Conservation (phyloP, 306 rosid species). For the Prinsepia uniflora region DNA sequence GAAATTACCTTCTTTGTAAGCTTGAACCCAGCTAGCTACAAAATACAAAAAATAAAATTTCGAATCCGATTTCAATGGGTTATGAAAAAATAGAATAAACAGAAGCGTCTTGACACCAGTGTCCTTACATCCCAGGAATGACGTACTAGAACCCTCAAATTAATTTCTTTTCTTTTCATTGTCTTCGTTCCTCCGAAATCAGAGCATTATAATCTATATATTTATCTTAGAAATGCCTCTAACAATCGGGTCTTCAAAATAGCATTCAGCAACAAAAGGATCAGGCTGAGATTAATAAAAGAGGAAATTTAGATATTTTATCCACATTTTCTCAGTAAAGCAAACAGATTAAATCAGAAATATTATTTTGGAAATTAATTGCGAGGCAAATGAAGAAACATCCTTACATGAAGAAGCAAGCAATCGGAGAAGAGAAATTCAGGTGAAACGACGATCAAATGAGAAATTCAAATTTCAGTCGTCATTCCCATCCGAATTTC, state of each 20-base stretch:
- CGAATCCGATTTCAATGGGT: slow-evolving; percentile 5
- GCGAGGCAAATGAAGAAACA: slow-evolving; percentile 1
- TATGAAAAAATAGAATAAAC: neutral
- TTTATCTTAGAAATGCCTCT: neutral
- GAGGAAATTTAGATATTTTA: neutral
- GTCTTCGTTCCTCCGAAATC: neutral
- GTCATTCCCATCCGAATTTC: slow-evolving; percentile 10
- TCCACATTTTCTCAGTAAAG: slow-evolving; percentile 2
- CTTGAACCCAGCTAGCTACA: slow-evolving; percentile 35
- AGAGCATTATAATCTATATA: neutral
- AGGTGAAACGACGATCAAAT: slow-evolving; percentile 23
- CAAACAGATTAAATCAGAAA: slow-evolving; percentile 9
- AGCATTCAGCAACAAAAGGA: neutral
- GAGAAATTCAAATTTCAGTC: slow-evolving; percentile 7
- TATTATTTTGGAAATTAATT: slow-evolving; percentile 12
- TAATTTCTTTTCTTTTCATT: neutral
- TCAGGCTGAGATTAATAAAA: neutral
- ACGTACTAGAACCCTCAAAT: neutral
- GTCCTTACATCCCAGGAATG: neutral
- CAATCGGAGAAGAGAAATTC: slow-evolving; percentile 28
- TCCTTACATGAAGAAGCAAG: slow-evolving; percentile 34
- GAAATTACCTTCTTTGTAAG: slow-evolving; percentile 19
- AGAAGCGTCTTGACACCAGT: neutral
- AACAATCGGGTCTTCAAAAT: neutral
- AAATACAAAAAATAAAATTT: slow-evolving; percentile 5